A percentile compares a stretch with the other conserved stretches of the same genome.
phyloP scores from a whole-genome alignment of 257 asterid genomes.

The Eustoma russellianum region DNA sequence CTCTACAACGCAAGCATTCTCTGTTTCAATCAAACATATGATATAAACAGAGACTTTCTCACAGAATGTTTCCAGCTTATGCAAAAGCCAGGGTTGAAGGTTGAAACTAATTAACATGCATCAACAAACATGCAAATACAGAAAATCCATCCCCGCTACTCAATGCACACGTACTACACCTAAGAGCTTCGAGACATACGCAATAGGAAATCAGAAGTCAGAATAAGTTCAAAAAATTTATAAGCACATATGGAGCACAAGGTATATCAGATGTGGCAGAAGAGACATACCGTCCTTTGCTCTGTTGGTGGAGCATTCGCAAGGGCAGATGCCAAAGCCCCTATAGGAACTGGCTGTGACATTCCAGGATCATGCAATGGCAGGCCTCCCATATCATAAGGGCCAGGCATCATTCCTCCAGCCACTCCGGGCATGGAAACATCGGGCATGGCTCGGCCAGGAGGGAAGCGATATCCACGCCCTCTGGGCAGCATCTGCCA shows the following conservation, averaged over 20 bases:
- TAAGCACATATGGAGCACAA: neutral
- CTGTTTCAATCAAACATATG: no score
- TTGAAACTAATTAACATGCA: no score
- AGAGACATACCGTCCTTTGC: constrained; percentile 70
- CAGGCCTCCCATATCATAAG: constrained; percentile 79
- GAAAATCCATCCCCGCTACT: no score
- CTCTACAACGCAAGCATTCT: no score
- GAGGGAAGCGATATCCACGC: constrained; percentile 71
- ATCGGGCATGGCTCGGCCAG: constrained; percentile 72
- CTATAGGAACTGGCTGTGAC: constrained; percentile 63
- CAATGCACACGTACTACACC: no score
- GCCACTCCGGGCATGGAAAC: constrained; percentile 48
- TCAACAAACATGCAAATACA: no score
- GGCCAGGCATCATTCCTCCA: constrained; percentile 70
- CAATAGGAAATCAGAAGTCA: no score
- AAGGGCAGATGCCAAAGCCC: constrained; percentile 88
- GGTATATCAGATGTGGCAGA: neutral
- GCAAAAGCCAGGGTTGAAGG: no score
- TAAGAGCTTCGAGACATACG: no score
- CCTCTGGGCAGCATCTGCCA: constrained; percentile 82
- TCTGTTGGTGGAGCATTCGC: constrained; percentile 85
- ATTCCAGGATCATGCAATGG: constrained; percentile 68
- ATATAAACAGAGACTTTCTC: no score
- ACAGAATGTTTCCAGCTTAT: no score
- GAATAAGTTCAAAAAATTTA: no score